Base-by-base conservation (phyloP, 2,329 filamentous ascomycete genomes). In the Neoscytalidium dimidiatum region DNA sequence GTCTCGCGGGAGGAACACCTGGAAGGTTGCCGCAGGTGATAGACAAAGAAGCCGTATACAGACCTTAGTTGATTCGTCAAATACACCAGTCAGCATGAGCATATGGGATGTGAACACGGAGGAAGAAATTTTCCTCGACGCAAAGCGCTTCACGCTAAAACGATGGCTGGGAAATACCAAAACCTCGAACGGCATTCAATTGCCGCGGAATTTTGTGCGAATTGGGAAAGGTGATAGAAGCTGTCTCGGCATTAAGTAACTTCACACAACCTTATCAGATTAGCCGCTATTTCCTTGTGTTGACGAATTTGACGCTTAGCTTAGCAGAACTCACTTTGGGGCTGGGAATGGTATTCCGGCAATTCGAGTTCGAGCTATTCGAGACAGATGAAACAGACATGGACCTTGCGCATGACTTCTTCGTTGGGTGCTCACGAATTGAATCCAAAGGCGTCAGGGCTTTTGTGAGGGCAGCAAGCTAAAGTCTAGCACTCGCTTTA, bases 161-260 rank as follows among this genome's bases (percentile, higher is more conserved):
- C 75, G 80, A 33, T 82, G 80, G 79, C 68, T 81, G 38, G 69
- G 69, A 38, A 66, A 71, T 43, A 8, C 21, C 11, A 68, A 71
- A 3, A 68, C 73, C 51, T 73, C 72, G 1, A 71, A 75, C 23
- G 74, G 76, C 4, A 69, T 75, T 21, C 71, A 73, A 1, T 68
- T 79, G 5, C 75, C 78, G n/a, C 73, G 74, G 31, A 81, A 78
- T 65, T 73, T 80, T 53, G 75, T 81, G 4, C 72, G 71, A 0
- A 82, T 82, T 65, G 73, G 75, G 2, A 76, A 76, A 41, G 81
- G 82, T 0, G 77, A 76, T 4, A 70, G 81, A 14, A 69, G 70
- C 11, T 83, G 81, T 67, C 68, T 83, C 13, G 80, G 81, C 0
- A 73, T 80, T 11, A 78, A 77, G 70, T 43, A 17, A 57, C 19